Conservation (phyloP, 306 rosid genomes). For the Acmispon strigosus region DNA sequence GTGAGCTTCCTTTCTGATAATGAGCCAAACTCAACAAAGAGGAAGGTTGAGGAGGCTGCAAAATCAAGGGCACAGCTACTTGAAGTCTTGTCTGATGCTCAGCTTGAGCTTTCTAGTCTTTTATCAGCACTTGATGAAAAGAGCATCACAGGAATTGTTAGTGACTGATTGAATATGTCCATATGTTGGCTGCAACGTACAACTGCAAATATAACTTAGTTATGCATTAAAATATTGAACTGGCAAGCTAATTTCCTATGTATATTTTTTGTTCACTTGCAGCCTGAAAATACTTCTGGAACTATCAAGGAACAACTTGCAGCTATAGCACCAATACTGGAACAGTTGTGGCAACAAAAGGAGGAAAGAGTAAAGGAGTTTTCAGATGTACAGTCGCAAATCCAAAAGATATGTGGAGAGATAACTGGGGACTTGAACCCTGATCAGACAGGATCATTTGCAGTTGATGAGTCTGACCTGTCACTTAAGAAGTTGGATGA, state of each 20-base stretch:
- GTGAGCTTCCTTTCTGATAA: too few species aligned
- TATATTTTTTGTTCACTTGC: conserved; percentile 1
- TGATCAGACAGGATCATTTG: conserved; percentile 33
- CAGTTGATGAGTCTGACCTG: conserved; percentile 67
- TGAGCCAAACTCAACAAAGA: too few species aligned
- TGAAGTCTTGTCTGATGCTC: conserved; percentile 68
- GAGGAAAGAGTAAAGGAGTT: conserved; percentile 79
- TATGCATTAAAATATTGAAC: background rate
- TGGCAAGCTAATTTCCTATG: background rate
- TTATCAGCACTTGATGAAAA: conserved; percentile 74
- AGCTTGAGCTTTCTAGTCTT: conserved; percentile 67
- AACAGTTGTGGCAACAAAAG: conserved; percentile 74
- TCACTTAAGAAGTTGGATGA: conserved; percentile 80
- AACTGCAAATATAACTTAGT: background rate
- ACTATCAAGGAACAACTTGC: conserved; percentile 42
- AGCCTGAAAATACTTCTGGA: conserved; percentile 37
- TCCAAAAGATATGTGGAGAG: conserved; percentile 81
- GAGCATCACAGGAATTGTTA: conserved; percentile 30
- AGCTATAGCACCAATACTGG: conserved; percentile 77
- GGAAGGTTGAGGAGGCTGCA: conserved; percentile 82
- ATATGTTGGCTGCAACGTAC: background rate
- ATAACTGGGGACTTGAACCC: conserved; percentile 55
- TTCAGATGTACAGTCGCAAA: conserved; percentile 73
- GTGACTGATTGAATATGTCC: background rate
- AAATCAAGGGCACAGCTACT: conserved; percentile 82